Conservation (phyloP, 257 asterid genomes). For the Solanum sitiens region DNA sequence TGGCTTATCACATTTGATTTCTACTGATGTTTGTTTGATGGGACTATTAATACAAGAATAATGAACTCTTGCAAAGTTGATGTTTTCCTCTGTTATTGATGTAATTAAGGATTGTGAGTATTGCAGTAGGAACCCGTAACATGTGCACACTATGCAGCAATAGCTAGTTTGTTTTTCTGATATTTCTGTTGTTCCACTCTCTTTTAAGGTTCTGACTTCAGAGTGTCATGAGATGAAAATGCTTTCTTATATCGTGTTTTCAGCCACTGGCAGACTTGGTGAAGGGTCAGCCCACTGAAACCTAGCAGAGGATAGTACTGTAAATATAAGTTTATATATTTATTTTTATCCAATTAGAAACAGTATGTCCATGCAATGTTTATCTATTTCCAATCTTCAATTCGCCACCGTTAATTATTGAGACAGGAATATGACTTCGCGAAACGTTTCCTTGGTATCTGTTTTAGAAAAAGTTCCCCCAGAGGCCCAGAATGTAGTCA, state of each 20-base stretch:
- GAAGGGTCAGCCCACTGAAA: not conserved
- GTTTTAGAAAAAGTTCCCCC: not conserved
- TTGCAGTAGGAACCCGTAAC: not conserved
- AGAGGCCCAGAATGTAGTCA: not conserved
- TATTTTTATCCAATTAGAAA: not conserved
- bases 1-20: not conserved
- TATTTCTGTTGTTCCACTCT: not conserved
- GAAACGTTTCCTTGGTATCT: not conserved
- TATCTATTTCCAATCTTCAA: not conserved
- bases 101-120: not conserved
- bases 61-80: not conserved
- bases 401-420: not conserved
- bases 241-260: not conserved
- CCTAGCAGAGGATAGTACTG: not conserved
- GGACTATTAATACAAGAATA: not conserved
- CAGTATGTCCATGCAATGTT: not conserved
- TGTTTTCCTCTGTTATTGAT: not conserved
- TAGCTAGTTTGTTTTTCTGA: not conserved
- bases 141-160: not conserved
- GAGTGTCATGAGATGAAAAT: not conserved
- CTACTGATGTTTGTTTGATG: not conserved
- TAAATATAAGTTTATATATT: not conserved
- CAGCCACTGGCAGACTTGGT: not conserved
- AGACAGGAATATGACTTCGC: not conserved
- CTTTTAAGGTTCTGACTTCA: not conserved